These are phyloP conservation scores for Nicotiana paniculata DNA, from an alignment of 257 asterid genomes.

Conservation along the genomic window DNA sequence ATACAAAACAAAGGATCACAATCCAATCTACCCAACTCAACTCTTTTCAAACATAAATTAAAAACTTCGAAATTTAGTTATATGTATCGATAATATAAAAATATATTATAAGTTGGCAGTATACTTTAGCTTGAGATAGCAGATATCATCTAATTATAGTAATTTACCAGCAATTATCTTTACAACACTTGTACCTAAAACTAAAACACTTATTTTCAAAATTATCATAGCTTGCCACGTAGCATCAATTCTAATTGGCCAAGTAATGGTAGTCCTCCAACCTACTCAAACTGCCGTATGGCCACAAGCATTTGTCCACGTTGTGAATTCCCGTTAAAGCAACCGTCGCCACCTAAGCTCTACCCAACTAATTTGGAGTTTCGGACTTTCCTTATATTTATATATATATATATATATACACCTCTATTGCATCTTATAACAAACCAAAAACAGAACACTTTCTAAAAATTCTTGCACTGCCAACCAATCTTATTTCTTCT, in stretches of 20 bases:
- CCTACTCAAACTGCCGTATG: slow-evolving; percentile 20
- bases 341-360: slow-evolving; percentile 31
- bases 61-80: not conserved
- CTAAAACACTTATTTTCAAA: not conserved
- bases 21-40: slow-evolving; percentile 24
- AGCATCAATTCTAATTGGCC: slow-evolving; percentile 17
- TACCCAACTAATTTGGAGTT: slow-evolving; percentile 61
- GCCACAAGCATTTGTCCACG: slow-evolving; percentile 52
- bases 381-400: not conserved
- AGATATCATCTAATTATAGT: too few species aligned
- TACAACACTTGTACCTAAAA: too few species aligned
- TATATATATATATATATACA: not conserved
- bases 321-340: slow-evolving; percentile 43
- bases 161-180: too few species aligned
- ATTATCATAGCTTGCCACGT: slow-evolving; percentile 20
- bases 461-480: not conserved
- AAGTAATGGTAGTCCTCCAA: slow-evolving; percentile 14
- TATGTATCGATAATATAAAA: too few species aligned
- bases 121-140: too few species aligned
- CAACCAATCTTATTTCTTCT: not conserved
- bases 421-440: not conserved
- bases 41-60: slow-evolving; percentile 12
- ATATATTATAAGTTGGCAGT: too few species aligned
- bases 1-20: slow-evolving; percentile 36
- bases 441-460: slow-evolving; percentile 6